A percentile compares a stretch with the other conserved stretches of the same genome.
These are phyloP conservation scores for Raddia distichophylla DNA, from an alignment of 176 grass and related monocot species.

Conservation along the genomic window DNA sequence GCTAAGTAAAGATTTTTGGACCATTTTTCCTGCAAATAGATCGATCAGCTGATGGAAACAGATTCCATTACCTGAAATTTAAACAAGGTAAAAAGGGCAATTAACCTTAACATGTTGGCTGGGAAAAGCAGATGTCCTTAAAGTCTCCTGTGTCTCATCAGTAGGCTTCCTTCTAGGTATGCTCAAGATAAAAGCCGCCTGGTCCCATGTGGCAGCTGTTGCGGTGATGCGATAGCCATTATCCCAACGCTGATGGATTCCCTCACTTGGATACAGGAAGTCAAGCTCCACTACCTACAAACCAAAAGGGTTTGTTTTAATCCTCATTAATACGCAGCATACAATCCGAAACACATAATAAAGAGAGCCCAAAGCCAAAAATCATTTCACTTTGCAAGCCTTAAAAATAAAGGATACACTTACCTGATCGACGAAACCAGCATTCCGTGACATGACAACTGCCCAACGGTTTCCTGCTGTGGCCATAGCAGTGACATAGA, in stretches of 20 bases:
- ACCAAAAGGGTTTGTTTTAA: conserved; percentile 4
- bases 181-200: conserved; percentile 87
- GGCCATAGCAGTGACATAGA: conserved; percentile 93
- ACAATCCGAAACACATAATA: neutral
- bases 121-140: conserved; percentile 94
- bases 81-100: conserved; percentile 25
- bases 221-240: conserved; percentile 90
- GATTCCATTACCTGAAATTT: neutral
- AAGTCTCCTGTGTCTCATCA: conserved; percentile 95
- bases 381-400: conserved; percentile 18
- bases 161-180: conserved; percentile 74
- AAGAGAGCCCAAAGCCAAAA: neutral
- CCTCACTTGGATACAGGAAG: conserved; percentile 96
- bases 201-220: conserved; percentile 87
- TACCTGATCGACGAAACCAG: conserved; percentile 90
- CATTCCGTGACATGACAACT: conserved; percentile 92
- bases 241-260: conserved; percentile 94
- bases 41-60: conserved; percentile 37
- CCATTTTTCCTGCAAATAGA: conserved; percentile 91
- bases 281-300: conserved; percentile 93
- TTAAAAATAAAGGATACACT: conserved; percentile 20
- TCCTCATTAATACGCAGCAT: neutral
- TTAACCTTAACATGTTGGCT: conserved; percentile 94
- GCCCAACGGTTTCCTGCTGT: conserved; percentile 93
- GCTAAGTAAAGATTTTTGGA: conserved; percentile 85